Conservation (phyloP, 768 basidiomycete genomes). For the Coprinopsis strossmayeri region DNA sequence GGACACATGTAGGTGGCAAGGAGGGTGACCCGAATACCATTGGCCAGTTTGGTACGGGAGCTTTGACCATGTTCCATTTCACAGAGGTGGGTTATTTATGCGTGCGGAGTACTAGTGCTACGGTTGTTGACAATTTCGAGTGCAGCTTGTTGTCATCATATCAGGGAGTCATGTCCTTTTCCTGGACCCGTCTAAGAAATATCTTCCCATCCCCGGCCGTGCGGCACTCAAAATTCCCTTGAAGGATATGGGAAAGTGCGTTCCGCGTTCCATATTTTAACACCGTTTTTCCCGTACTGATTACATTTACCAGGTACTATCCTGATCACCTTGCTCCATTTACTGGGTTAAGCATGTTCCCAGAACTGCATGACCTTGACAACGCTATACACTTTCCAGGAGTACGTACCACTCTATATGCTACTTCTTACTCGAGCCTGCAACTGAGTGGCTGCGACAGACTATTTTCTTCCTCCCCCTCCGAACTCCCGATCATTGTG, state of each 20-base stretch:
- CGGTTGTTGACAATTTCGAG: slow-evolving; percentile 16
- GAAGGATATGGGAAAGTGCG: slow-evolving; percentile 17
- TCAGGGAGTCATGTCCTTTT: slow-evolving; percentile 28
- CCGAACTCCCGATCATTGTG: slow-evolving; percentile 21
- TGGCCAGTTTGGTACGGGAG: slow-evolving; percentile 47
- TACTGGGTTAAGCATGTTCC: too few relatives aligned
- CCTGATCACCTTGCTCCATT: neutral
- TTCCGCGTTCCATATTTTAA: neutral
- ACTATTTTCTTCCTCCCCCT: slow-evolving; percentile 39
- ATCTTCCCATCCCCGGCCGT: slow-evolving; percentile 30
- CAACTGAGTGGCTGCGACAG: slow-evolving; percentile 14
- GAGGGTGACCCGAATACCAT: slow-evolving; percentile 28
- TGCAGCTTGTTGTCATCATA: slow-evolving; percentile 27
- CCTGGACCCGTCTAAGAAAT: slow-evolving; percentile 37
- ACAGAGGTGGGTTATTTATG: slow-evolving; percentile 31
- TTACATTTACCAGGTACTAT: neutral
- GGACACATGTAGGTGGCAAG: slow-evolving; percentile 41
- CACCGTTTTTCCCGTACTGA: neutral
- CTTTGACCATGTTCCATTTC: slow-evolving; percentile 46
- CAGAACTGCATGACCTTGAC: neutral
- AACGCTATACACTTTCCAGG: slow-evolving; percentile 27
- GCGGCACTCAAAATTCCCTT: slow-evolving; percentile 28
- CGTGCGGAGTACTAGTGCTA: neutral
- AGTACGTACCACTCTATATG: slow-evolving; percentile 24
- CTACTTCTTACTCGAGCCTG: too few relatives aligned